Evolutionary conservation across 2,329 filamentous ascomycete species (phyloP), one percentile per base, ranked within the genome.

Genomic region (Furcasterigmium sp.): DNA sequence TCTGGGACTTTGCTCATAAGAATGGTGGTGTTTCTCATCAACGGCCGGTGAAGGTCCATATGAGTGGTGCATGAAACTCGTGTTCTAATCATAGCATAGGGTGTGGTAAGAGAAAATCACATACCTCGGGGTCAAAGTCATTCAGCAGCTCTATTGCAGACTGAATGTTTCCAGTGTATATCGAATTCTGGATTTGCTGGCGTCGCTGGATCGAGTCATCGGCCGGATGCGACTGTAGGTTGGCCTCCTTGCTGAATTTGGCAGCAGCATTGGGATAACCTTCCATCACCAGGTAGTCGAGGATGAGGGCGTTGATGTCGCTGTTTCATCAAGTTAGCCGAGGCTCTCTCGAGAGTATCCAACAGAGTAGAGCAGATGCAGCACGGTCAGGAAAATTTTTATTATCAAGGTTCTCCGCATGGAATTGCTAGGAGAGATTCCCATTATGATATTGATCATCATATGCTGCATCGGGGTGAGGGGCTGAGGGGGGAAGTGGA

Each of bases 11-110:
- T 41, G 52, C 51, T 69, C 63, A 67, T 67, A 60, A 66, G 11
- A 62, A 68, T 70, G 69, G 76, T 81, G 77, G 77, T 80, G 74
- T 84, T 82, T 81, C 78, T 97, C 91, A 94, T 94, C 93, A 93
- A 80, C 69, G 80, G 83, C 82, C 80, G 29, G 29, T 75, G 74
- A 79, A 82, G 81, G 77, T 75, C 29, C 75, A 80, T 97, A 93
- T 89, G 93, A 90, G 93, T 98, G 93, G 93, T 98, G 93, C 93
- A 98, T 98, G 91, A 82, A 91, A 85, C 76, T 78, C 72, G 60
- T 63, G 60, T 75, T 87, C 75, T 95, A 95, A 98, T 98, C 93
- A 93, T 91, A 68, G 78, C 76, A n/a, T n/a, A 79, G 70, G 37
- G 40, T 42, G 39, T 19, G 29, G 38, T 46, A 25, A 42, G 34